These are phyloP conservation scores for Neotropicomus parvogracilis DNA, from an alignment of 1,284 basidiomycete species.

Conservation along the genomic window DNA sequence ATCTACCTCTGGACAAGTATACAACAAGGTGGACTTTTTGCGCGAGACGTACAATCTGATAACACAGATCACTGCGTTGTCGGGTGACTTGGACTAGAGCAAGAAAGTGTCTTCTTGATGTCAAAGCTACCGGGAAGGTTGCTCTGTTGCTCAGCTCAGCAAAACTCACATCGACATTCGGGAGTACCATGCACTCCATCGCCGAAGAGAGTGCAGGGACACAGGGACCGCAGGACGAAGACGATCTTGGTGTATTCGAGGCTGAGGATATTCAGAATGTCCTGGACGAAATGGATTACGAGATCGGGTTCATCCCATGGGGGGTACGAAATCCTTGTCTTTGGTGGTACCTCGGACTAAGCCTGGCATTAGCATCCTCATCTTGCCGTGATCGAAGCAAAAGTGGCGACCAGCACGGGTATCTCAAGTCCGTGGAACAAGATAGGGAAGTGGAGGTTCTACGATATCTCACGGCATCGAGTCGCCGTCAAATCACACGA, in stretches of 20 bases:
- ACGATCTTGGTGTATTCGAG: constrained; percentile 3
- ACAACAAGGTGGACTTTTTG: constrained; percentile 3
- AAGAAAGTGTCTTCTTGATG: neutral
- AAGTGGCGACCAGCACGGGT: too few species aligned
- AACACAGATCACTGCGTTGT: neutral
- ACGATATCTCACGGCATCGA: too few species aligned
- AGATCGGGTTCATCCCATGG: constrained; percentile 1
- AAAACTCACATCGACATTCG: neutral
- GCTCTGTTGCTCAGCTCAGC: neutral
- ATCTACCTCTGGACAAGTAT: neutral
- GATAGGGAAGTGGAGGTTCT: too few species aligned
- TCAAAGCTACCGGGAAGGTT: neutral
- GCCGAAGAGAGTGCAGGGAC: rapidly evolving
- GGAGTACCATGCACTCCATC: neutral
- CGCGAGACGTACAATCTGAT: neutral
- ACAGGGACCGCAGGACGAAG: neutral
- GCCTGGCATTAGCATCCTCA: too few species aligned
- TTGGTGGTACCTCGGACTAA: too few species aligned
- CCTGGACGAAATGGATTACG: constrained; percentile 5
- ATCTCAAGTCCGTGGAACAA: too few species aligned
- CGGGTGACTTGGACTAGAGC: neutral
- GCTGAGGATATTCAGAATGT: constrained; percentile 7
- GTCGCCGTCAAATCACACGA: too few species aligned
- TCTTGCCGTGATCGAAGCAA: too few species aligned
- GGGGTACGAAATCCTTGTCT: neutral